Evolutionary conservation across 805 yeast genomes (phyloP).

Genomic region (Saccharomycopsis oosterbeekiorum): DNA sequence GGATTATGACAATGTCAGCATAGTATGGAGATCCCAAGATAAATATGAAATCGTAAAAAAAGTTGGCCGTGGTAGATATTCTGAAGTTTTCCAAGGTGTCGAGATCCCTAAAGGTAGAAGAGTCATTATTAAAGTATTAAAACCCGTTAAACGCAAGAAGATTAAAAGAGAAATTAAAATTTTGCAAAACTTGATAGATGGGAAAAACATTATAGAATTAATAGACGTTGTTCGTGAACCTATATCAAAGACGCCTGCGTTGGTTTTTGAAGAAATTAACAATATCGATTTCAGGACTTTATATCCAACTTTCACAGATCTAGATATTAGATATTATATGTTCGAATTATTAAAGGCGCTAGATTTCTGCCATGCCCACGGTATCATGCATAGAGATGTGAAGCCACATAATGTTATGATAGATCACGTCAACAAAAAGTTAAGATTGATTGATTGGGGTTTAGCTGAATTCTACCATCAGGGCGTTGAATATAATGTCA

Average conservation of each 20-base stretch:
- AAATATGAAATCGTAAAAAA: constrained; percentile 77
- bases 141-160: constrained; percentile 89
- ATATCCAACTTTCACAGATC: constrained; percentile 68
- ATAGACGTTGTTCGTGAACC: constrained; percentile 85
- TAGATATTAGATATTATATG: constrained; percentile 77
- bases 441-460: constrained; percentile 90
- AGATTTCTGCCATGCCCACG: constrained; percentile 86
- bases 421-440: constrained; percentile 52
- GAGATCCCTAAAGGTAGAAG: constrained; percentile 49
- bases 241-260: constrained; percentile 75
- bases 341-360: constrained; percentile 72
- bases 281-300: constrained; percentile 80
- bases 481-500: constrained; percentile 80
- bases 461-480: constrained; percentile 88
- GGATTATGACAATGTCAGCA: constrained; percentile 69
- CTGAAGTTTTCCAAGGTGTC: constrained; percentile 86
- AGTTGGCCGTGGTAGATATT: constrained; percentile 87
- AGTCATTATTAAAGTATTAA: constrained; percentile 82
- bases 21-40: constrained; percentile 79
- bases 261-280: constrained; percentile 75
- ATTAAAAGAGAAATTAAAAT: constrained; percentile 86
- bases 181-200: constrained; percentile 72
- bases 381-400: constrained; percentile 91
- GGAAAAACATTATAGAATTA: constrained; percentile 68
- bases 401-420: constrained; percentile 93